Percentiles rank a stretch among this genome's conserved stretches.
Evolutionary conservation across 169 alveolate species (phyloP).

Genomic region (Plasmodium coatneyi): DNA sequence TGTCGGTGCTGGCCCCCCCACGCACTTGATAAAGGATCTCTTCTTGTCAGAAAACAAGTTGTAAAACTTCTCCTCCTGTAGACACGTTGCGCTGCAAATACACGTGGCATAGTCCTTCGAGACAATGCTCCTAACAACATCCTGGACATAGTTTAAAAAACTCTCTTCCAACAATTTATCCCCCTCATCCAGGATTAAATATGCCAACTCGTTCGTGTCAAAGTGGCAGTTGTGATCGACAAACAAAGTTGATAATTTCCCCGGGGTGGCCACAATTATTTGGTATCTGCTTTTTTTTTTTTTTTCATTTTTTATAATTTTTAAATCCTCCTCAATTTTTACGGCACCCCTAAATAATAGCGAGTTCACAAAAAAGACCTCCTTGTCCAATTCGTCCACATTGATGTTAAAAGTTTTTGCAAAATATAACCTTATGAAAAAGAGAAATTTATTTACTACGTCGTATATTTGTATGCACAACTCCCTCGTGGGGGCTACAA

Average conservation of each 20-base stretch:
- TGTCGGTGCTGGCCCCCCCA: background rate
- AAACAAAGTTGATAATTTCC: conserved; percentile 33
- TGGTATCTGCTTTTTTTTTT: conserved; percentile 54
- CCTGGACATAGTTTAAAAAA: conserved; percentile 42
- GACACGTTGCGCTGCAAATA: conserved; percentile 66
- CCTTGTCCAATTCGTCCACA: conserved; percentile 25
- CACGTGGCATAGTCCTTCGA: conserved; percentile 43
- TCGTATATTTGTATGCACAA: conserved; percentile 90
- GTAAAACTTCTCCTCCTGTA: conserved; percentile 51
- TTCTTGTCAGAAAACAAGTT: conserved; percentile 24
- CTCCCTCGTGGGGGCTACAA: conserved; percentile 94
- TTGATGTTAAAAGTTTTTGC: background rate
- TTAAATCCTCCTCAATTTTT: conserved; percentile 49
- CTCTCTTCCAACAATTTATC: conserved; percentile 61
- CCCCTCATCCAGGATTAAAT: conserved; percentile 63
- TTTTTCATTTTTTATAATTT: conserved; percentile 52
- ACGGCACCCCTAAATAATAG: conserved; percentile 56
- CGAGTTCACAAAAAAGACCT: conserved; percentile 26
- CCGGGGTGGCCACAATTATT: conserved; percentile 47
- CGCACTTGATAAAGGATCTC: conserved; percentile 28
- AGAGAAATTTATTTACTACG: conserved; percentile 42
- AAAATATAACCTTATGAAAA: conserved; percentile 61
- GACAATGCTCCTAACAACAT: conserved; percentile 11
- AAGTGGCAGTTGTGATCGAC: conserved; percentile 12
- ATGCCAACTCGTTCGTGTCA: conserved; percentile 32